Evolutionary conservation across 2,329 filamentous ascomycete genomes (phyloP), one percentile per base, ranked within the genome.

Genomic region (Gaeumannomyces tritici): DNA sequence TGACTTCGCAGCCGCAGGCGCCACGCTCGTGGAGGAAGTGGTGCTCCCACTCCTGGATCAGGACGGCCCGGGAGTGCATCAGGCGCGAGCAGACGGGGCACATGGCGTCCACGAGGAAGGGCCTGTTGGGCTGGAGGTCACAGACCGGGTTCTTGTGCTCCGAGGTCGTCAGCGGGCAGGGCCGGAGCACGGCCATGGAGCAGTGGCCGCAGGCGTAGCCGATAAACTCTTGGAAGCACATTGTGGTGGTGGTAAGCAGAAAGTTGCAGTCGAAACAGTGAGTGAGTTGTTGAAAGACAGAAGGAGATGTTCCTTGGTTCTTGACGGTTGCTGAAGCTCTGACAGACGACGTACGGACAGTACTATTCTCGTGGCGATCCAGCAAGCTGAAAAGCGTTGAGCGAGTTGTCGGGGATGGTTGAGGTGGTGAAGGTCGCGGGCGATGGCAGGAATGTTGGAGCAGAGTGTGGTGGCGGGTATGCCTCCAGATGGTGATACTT

Each of bases 131-230:
- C 2, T 71, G 68, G 12, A 57, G 64, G 4, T 66, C 55, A 63
- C 77, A 79, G 31, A 73, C 66, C 0, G 75, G 74, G 61, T 75
- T 74, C 31, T 66, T 72, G 64, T 73, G 69, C 6, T 69, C 64
- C 5, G 70, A 67, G 0, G 77, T 79, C 0, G 76, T 78, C 64
- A 77, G 58, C 1, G 80, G 79, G 64, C 80, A 82, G 3, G 72
- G 69, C 0, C 76, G 73, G 58, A 79, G 70, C 13, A 76, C 70
- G 1, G 73, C 70, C 4, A 74, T 55, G 8, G 75, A 76, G 59
- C 74, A 75, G 69, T 82, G 80, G 21, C 79, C 80, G 67, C 80
- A 82, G 42, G 70, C 74, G 68, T 79, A 82, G 61, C 73, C 75
- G 58, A 79, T 68, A 65, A 73, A 80, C 66, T 80, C 77, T 35